A percentile compares a stretch with the other conserved stretches of the same genome.
Evolutionary conservation across 176 grass and related monocot genomes (phyloP).

Genomic region (Pharus latifolius): DNA sequence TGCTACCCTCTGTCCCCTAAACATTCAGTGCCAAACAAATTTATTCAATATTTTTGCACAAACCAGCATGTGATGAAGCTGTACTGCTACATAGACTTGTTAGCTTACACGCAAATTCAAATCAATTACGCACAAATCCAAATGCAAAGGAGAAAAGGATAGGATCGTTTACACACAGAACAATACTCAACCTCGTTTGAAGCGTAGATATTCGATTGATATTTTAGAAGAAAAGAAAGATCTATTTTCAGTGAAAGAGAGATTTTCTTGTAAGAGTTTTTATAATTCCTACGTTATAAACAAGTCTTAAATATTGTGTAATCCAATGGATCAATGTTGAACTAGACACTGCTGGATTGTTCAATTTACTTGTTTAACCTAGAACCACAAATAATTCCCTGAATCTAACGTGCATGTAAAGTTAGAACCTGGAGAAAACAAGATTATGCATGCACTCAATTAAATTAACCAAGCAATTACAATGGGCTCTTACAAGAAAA

Average conservation of each 20-base stretch:
- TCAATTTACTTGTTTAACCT: background rate
- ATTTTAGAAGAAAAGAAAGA: too few relatives aligned
- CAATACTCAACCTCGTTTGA: background rate
- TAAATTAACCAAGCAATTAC: conserved; percentile 16
- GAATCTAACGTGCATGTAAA: background rate
- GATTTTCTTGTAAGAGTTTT: too few relatives aligned
- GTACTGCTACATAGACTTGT: background rate
- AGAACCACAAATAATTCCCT: background rate
- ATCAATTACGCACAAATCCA: background rate
- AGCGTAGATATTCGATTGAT: too few relatives aligned
- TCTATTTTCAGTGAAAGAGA: too few relatives aligned
- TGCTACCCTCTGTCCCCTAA: conserved; percentile 2
- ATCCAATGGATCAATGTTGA: background rate
- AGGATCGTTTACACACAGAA: background rate
- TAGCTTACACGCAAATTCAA: conserved; percentile 2
- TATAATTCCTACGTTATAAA: too few relatives aligned
- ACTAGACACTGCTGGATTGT: background rate
- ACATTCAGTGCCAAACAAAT: background rate
- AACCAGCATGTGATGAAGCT: background rate
- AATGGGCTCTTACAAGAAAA: conserved; percentile 7
- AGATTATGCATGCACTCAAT: background rate
- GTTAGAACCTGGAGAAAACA: background rate
- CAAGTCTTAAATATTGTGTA: background rate
- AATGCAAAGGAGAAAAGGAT: background rate
- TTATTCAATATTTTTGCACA: background rate